Conservation (phyloP, 306 rosid genomes). For the Sechiopsis laciniata region DNA sequence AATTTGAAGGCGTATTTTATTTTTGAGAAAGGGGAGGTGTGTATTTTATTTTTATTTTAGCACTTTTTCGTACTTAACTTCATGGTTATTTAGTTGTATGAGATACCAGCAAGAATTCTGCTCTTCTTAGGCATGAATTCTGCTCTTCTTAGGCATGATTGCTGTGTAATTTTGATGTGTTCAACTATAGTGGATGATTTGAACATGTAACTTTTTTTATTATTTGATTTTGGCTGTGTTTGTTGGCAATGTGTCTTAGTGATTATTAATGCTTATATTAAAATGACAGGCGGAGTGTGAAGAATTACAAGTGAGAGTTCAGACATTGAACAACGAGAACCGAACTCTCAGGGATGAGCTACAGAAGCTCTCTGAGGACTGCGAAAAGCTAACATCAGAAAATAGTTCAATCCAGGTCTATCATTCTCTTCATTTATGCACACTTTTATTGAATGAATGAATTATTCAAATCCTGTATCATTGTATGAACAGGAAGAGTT, state of each 20-base stretch:
- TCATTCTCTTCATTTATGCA: neutral
- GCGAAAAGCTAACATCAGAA: slow-evolving; percentile 76
- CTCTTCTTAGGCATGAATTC: too few species aligned
- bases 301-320: slow-evolving; percentile 83
- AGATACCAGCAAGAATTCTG: too few species aligned
- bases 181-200: too few species aligned
- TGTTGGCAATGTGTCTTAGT: too few species aligned
- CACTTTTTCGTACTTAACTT: too few species aligned
- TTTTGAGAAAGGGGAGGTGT: neutral
- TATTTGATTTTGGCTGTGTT: too few species aligned
- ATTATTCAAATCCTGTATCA: neutral
- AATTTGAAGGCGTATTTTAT: too few species aligned
- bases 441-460: neutral
- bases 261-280: neutral
- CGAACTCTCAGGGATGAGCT: slow-evolving; percentile 67
- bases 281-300: slow-evolving; percentile 86
- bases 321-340: slow-evolving; percentile 65
- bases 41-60: too few species aligned
- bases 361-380: slow-evolving; percentile 77
- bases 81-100: too few species aligned
- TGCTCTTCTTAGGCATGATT: too few species aligned
- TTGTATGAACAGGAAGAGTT: slow-evolving; percentile 66
- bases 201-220: too few species aligned
- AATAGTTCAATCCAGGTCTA: slow-evolving; percentile 70
- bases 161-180: neutral